Base-by-base conservation (phyloP, 176 grass and related monocot genomes). In the Echinochloa phyllopogon region DNA sequence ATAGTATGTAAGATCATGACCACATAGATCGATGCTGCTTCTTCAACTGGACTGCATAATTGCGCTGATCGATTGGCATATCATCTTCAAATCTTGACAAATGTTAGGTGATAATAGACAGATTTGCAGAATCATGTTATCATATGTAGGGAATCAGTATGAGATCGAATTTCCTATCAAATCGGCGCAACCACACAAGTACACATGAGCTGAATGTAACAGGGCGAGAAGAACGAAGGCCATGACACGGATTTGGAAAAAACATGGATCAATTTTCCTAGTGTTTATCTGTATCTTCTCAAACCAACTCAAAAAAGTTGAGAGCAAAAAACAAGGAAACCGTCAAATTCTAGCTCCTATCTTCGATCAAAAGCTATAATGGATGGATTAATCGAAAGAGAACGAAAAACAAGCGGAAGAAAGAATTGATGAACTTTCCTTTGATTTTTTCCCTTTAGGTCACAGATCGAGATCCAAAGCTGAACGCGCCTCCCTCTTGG, bases 401-500 rank as follows among this genome's bases (percentile, higher is more conserved):
- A 79, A 56, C 59, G 43, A 84, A 81, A 81, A 80, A 61, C 67
- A 85, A 83, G 64, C 74, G 84, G 73, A 82, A 87, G 44, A 51
- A 89, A 87, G 73, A 86, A 89, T 82, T 60, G 81, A 65, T 86
- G 81, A 66, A 92, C 92, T 87, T 93, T 94, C 88, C 87, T 85
- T 75, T 90, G 44, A n/a, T 50, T 77, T 60, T 33, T 62, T 55
- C 64, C 81, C 49, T 87, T 72, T 74, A 75, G 83, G 87, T 95
- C 86, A 99, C 90, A 99, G 91, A 90, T 99, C 94, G 75, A 92
- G 97, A 99, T 99, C 94, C 84, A 99, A 79, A 38, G 90, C 88
- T 17, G 94, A 92, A 74, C 86, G 94, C 36, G 80, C 86, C 65
- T 91, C 92, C 82, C 86, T 91, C 74, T 76, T 90, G 44, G 92